Base-by-base conservation (phyloP, 2,329 filamentous ascomycete species). In the Fusarium sp. region DNA sequence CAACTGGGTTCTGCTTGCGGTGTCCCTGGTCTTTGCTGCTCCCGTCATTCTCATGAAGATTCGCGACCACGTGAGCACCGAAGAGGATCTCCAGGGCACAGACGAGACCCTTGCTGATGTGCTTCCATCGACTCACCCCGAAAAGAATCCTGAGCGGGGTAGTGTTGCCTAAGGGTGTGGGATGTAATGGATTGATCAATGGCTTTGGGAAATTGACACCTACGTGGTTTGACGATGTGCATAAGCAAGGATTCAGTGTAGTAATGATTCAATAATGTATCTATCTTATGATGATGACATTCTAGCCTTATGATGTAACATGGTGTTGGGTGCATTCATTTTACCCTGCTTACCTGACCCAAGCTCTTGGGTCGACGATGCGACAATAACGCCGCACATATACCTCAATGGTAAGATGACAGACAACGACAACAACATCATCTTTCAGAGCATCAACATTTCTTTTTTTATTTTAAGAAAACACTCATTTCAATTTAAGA, bases 91-190 rank as follows among this genome's bases (percentile, higher is more conserved):
- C 50, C 89, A 89, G 76, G 94, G 93, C 78, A 93, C 91, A 20
- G 94, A 97, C 74, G 92, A 96, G 85, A 96, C 91, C 0, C 75
- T 90, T 17, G 87, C 86, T 26, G 92, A 97, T 70, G 90, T 97
- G 2, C n/a, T 74, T 13, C 71, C 71, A 8, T 40, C 46, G n/a
- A 46, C 47, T 14, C 65, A 62, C 9, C 60, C 35, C 3, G 67
- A 68, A 50, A 73, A 72, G 67, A 55, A 59, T 19, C 40, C 46
- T 1, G 61, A 64, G 20, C 50, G 43, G 39, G 40, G 35, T 7
- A 57, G 52, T 28, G 52, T 66, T 35, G 62, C 49, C n/a, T 62
- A 45, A 44, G 2, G 6, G 8, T 20, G 8, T 5, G 14, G 13
- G 11, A 2, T 30, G 17, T 58, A 58, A 26, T 35, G 39, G 22